Evolutionary conservation across 2,329 filamentous ascomycete species (phyloP).

Genomic region (Cordyceps farinosa): DNA sequence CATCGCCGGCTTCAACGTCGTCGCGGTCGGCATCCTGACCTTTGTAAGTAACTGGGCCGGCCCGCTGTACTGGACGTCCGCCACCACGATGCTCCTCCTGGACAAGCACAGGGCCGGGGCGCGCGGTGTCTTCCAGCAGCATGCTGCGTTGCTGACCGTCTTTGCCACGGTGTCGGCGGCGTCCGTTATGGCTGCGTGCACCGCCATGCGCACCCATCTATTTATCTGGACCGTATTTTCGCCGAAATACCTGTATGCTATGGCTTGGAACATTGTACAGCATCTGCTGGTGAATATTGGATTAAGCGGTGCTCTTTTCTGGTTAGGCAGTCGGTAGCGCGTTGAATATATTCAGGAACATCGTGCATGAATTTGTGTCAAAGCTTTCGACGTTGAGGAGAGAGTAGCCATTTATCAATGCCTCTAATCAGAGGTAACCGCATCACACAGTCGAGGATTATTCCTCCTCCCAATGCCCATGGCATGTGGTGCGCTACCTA

Average conservation of each 20-base stretch:
- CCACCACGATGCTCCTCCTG: conserved; percentile 58
- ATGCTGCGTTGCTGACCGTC: conserved; percentile 64
- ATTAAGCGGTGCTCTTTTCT: conserved; percentile 56
- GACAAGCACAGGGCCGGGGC: conserved; percentile 28
- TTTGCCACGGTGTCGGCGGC: conserved; percentile 64
- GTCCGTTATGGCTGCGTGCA: conserved; percentile 86
- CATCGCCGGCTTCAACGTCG: conserved; percentile 72
- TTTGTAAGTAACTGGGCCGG: conserved; percentile 91
- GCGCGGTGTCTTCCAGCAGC: conserved; percentile 38
- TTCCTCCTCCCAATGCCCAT: too few relatives aligned
- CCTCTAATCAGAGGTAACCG: too few relatives aligned
- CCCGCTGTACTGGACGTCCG: conserved; percentile 79
- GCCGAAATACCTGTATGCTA: conserved; percentile 89
- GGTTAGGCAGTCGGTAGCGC: conserved; percentile 39
- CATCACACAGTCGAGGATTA: too few relatives aligned
- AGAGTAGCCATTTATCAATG: too few relatives aligned
- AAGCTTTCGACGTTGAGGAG: too few relatives aligned
- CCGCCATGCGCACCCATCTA: conserved; percentile 76
- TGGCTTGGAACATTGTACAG: conserved; percentile 82
- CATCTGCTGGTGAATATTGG: conserved; percentile 71
- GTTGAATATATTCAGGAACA: too few relatives aligned
- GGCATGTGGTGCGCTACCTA: too few relatives aligned
- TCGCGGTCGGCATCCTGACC: conserved; percentile 77
- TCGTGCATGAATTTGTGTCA: too few relatives aligned
- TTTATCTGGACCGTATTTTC: conserved; percentile 99